Conservation (phyloP, 768 basidiomycete species). For the Serendipita sp. region DNA sequence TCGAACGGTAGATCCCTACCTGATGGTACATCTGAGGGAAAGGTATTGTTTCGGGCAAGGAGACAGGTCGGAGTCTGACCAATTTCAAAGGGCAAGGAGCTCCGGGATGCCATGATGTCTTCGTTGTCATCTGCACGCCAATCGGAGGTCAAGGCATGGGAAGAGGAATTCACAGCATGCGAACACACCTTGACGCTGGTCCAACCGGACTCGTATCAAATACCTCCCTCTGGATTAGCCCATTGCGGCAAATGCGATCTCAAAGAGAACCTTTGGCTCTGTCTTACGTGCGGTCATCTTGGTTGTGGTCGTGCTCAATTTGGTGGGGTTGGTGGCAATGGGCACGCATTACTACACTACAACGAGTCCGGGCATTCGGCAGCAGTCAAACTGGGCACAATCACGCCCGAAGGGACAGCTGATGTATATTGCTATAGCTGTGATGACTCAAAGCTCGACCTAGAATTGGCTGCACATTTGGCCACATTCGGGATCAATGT, state of each 20-base stretch:
- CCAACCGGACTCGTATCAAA: conserved; percentile 33
- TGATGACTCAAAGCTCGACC: conserved; percentile 68
- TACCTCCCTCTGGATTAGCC: conserved; percentile 50
- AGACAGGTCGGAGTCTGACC: conserved; percentile 10
- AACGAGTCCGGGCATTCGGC: conserved; percentile 56
- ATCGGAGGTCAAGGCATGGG: conserved; percentile 94
- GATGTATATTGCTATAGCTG: conserved; percentile 92
- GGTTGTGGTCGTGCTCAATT: conserved; percentile 80
- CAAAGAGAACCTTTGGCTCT: conserved; percentile 89
- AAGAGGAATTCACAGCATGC: conserved; percentile 81
- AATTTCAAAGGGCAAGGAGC: conserved; percentile 31
- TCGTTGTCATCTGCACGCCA: conserved; percentile 81
- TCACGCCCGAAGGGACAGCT: conserved; percentile 84
- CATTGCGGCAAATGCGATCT: conserved; percentile 74
- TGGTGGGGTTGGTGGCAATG: conserved; percentile 70
- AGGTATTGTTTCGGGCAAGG: conserved; percentile 19
- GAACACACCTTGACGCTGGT: conserved; percentile 54
- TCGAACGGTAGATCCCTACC: conserved; percentile 14
- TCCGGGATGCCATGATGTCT: conserved; percentile 55
- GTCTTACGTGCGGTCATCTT: conserved; percentile 76
- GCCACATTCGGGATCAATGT: conserved; percentile 78
- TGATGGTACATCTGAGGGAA: conserved; percentile 20
- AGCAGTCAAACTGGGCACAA: conserved; percentile 88
- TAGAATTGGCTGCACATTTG: conserved; percentile 56
- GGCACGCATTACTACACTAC: conserved; percentile 75